Base-by-base conservation (phyloP, 306 rosid genomes). In the Glycine latifolia region DNA sequence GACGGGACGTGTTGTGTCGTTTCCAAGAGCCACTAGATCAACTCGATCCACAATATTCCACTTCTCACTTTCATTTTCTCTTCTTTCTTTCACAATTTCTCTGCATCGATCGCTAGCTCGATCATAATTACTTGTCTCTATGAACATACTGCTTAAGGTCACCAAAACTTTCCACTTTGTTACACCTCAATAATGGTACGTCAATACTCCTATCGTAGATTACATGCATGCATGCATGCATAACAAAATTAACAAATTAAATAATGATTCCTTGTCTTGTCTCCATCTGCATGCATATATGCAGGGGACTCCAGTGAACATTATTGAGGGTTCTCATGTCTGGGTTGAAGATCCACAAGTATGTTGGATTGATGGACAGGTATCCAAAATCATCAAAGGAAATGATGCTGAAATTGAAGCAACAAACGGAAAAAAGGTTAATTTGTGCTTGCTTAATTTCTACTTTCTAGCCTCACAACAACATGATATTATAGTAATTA, bases 301-400 rank as follows among this genome's bases (percentile, higher is more conserved):
- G 31, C 91, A 95, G 99, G 98, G 94, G 86, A 91, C 96, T 68
- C 89, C 94, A 7, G 97, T 93, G 86, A 95, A 93, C 85, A 95
- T 95, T 81, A 90, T 79, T 71, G 98, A 85, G 72, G 98, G 97
- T 79, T 93, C 98, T 84, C 94, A 93, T 81, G 98, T 95, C 84
- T 95, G 99, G 99, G 82, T 71, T 20, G 97, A 91, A 85, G 97
- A 93, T 69, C 92, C 92, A 54, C 92, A 85, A 0, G 83, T 76
- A 53, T 86, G 93, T 58, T 95, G 98, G 94, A 65, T 87, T 20
- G 97, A 92, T 88, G 99, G 98, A 76, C 88, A 78, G 75, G 98
- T 95, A 8, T 65, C 87, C 10, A 93, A 95, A 86, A 92, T 95
- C 87, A 92, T 95, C 87, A 93, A 69, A 6, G 98, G 91, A 20